Evolutionary conservation across 768 basidiomycete species (phyloP), one percentile per base, ranked within the genome.

Genomic region (Scleroderma bovista): DNA sequence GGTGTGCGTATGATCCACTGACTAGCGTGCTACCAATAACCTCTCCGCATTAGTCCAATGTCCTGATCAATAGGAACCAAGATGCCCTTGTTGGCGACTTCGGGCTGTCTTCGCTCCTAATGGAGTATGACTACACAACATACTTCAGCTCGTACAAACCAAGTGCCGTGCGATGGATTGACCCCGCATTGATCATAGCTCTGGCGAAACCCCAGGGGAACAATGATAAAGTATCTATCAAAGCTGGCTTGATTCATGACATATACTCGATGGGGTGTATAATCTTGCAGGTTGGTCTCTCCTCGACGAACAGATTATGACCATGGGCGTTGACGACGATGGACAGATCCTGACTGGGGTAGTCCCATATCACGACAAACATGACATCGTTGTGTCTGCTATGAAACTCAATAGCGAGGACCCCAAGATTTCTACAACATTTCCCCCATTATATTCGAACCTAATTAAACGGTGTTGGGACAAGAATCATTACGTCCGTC

Each of bases 21-120:
- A 19, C 23, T 44, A 13, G 3, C 7, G 24, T 15, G 16, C 20
- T 16, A 13, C 20, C 6, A 32, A 24, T 23, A 6, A 13, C 20
- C 41, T 9, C 26, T 9, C 3, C 22, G 31, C 22, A 38, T 23
- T 16, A 75, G 73, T 69, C 69, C 22, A 77, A 77, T 50, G 68
- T 76, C 15, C 68, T 77, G 17, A 66, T 76, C 15, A 65, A 66
- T 8, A 61, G 59, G 11, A 48, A 61, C 4, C 64, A 66, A 2
- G 58, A 60, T 17, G 73, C 74, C 1, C 71, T 67, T 33, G 60
- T 76, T 6, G 64, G 72, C 13, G 75, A 78, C 53, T 78, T 78
- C 52, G 75, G 75, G 3, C 62, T 76, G 4, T 60, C 53, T n/a
- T 57, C 41, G 16, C 5, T 59, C 2, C 31, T 57, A 22, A 47